Base-by-base conservation (phyloP, 192 early-diverging fungal genomes). In the Coemansia sp. region DNA sequence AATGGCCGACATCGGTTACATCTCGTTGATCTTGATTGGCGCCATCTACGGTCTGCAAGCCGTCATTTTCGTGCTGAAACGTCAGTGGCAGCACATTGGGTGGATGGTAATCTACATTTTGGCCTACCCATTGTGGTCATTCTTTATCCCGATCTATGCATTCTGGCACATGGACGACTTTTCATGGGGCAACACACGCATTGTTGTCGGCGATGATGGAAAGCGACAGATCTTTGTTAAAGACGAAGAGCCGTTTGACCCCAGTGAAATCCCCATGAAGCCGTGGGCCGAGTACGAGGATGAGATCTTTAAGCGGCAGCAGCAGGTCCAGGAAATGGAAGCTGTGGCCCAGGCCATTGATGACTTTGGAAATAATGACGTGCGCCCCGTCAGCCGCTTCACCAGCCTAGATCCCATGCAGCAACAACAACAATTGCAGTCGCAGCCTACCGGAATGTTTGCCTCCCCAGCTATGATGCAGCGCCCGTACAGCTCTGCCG, bases 151-250 rank as follows among this genome's bases (percentile, higher is more conserved):
- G 0, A 66, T 98, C 43, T 98, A 98, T 67, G 85, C 95, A 1
- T 97, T 98, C 87, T 96, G 94, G 95, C 94, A 98, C 82, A 94
- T 96, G 86, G 95, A 98, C 66, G 95, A 98, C 69, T 98, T 98
- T 70, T 93, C 92, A 3, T 98, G 96, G 96, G 96, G 96, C 69
- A 94, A 97, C 73, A 98, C 96, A 23, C 90, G 91, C 73, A 85
- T 89, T 19, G 90, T 92, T 0, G 84, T 90, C 2, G 91, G 91
- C 41, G 87, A 90, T 35, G 86, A 86, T 29, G 85, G 82, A 17
- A 84, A 82, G 57, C 85, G 81, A 58, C 87, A 89, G 75, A 83
- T 88, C 19, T 85, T 85, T 67, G 72, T 84, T 21, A 82, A 83
- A 17, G 90, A 90, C 43, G 88, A 91, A 17, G 90, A 92, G 59